These are phyloP conservation scores for Carpinus viminea DNA, from an alignment of 306 rosid genomes.

Conservation along the genomic window DNA sequence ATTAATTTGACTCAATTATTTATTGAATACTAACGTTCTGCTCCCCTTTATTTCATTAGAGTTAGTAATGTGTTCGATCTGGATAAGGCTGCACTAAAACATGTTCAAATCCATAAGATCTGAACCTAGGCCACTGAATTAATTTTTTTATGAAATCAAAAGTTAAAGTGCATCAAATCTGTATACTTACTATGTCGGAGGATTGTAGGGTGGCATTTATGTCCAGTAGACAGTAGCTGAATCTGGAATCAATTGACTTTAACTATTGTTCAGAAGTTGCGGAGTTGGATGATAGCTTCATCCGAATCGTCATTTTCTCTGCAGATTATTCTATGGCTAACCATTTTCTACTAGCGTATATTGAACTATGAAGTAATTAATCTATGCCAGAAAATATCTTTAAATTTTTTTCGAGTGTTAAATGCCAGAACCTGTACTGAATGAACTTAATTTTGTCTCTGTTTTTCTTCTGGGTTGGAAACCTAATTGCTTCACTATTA, in stretches of 20 bases:
- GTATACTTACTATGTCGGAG: not conserved
- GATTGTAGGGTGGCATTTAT: not conserved
- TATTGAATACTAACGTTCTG: not conserved
- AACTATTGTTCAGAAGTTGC: not conserved
- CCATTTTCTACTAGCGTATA: not conserved
- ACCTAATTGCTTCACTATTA: constrained; percentile 1
- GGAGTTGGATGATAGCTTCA: too few relatives aligned
- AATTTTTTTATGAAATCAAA: not conserved
- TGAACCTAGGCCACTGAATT: not conserved
- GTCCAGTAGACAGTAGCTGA: not conserved
- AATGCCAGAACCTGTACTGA: not conserved
- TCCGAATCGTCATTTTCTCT: not conserved
- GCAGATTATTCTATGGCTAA: not conserved
- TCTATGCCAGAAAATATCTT: not conserved
- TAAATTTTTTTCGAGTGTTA: not conserved
- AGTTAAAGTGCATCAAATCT: not conserved
- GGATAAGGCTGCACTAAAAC: not conserved
- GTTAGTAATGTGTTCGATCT: not conserved
- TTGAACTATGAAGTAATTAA: not conserved
- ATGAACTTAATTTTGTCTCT: not conserved
- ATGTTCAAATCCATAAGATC: not conserved
- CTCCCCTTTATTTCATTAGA: not conserved
- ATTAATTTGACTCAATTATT: not conserved
- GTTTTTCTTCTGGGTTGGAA: not conserved
- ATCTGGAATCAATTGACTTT: not conserved